phyloP scores from a whole-genome alignment of 2,329 filamentous ascomycete genomes.

The Camillea tinctor region DNA sequence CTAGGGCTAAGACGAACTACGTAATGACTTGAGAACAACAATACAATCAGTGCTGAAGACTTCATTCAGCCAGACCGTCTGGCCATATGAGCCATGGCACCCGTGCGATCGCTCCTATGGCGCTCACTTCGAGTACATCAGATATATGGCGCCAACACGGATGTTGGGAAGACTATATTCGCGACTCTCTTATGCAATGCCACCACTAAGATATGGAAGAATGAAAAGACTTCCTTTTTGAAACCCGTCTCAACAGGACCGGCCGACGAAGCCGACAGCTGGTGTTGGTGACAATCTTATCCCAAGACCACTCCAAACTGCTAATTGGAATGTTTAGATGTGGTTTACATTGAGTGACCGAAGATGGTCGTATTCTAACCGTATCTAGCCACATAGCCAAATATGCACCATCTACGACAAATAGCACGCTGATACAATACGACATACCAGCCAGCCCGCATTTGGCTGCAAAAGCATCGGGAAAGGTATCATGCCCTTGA shows the following conservation, averaged over 20 bases:
- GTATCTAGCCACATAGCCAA: slow-evolving; percentile 57
- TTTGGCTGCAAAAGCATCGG: slow-evolving; percentile 56
- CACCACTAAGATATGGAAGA: slow-evolving; percentile 44
- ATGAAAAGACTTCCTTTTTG: slow-evolving; percentile 60
- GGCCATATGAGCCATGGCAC: slow-evolving; percentile 35
- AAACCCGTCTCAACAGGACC: slow-evolving; percentile 83
- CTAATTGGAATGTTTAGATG: neutral
- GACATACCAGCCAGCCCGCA: slow-evolving; percentile 75
- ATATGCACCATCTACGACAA: slow-evolving; percentile 51
- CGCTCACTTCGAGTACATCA: slow-evolving; percentile 68
- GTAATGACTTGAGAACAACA: neutral
- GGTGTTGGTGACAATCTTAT: slow-evolving; percentile 45
- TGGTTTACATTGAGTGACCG: neutral
- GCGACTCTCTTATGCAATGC: slow-evolving; percentile 70
- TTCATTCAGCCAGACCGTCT: neutral
- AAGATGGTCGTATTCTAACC: neutral
- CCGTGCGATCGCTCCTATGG: slow-evolving; percentile 63
- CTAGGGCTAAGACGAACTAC: neutral
- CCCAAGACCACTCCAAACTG: neutral
- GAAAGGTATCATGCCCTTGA: slow-evolving; percentile 36
- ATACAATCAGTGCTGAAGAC: neutral
- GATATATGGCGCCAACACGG: slow-evolving; percentile 80
- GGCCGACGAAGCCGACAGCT: slow-evolving; percentile 66
- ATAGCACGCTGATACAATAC: slow-evolving; percentile 67
- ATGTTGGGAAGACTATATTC: slow-evolving; percentile 81